Conservation (phyloP, 2,329 filamentous ascomycete genomes). For the Pochonia chlamydosporia region DNA sequence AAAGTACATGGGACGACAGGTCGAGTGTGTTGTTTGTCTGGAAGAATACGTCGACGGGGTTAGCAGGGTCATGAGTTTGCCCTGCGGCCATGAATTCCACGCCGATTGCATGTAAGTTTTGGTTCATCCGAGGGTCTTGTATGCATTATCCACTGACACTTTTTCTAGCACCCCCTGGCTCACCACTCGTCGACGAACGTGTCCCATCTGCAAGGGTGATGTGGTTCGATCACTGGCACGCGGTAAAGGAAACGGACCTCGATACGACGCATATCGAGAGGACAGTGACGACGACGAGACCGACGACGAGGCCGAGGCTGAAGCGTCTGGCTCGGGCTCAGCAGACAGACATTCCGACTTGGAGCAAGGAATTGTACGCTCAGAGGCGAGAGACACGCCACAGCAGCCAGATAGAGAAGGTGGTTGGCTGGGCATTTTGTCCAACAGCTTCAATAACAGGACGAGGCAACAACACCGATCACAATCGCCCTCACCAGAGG, state of each 20-base stretch:
- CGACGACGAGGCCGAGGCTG: constrained; percentile 33
- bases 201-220: constrained; percentile 96
- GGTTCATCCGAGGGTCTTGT: not conserved
- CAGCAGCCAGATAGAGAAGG: constrained; percentile 19
- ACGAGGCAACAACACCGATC: constrained; percentile 16
- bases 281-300: constrained; percentile 40
- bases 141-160: not conserved
- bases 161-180: constrained; percentile 81
- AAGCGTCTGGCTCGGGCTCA: constrained; percentile 25
- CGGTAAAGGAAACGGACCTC: constrained; percentile 43
- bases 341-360: constrained; percentile 31
- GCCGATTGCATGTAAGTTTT: constrained; percentile 91
- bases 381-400: constrained; percentile 15
- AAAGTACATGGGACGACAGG: constrained; percentile 61
- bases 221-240: constrained; percentile 69
- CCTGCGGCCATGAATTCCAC: constrained; percentile 97
- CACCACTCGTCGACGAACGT: constrained; percentile 91
- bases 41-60: constrained; percentile 96
- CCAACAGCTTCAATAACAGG: constrained; percentile 19
- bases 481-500: constrained; percentile 17
- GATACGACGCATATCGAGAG: constrained; percentile 51
- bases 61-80: constrained; percentile 92
- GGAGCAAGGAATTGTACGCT: constrained; percentile 33
- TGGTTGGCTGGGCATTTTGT: constrained; percentile 34
- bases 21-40: constrained; percentile 92